Conservation (phyloP, 208 protist genomes). For the Leishmania gerbilli region DNA sequence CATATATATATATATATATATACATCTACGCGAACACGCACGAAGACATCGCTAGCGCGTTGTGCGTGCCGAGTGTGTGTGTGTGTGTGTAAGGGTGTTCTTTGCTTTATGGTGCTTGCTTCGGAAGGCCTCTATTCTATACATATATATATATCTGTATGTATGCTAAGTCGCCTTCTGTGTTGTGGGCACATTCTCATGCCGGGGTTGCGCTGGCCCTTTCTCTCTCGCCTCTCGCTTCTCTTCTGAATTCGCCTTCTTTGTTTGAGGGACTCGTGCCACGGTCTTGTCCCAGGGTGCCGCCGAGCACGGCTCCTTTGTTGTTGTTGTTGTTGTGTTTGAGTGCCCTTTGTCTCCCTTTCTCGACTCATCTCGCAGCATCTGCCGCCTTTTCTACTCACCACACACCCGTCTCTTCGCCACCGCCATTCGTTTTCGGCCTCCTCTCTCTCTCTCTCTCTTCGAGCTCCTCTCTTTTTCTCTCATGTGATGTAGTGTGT, state of each 20-base stretch:
- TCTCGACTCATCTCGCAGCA: neutral
- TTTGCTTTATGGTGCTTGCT: neutral
- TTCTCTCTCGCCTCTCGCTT: slow-evolving; percentile 3
- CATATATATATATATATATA: neutral
- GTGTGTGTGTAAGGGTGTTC: neutral
- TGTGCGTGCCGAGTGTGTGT: too few relatives aligned
- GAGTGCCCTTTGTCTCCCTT: neutral
- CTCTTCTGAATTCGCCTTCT: neutral
- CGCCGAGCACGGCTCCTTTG: neutral
- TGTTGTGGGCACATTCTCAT: slow-evolving; percentile 1
- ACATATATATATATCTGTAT: too few relatives aligned
- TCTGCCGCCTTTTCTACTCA: neutral
- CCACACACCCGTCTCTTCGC: neutral
- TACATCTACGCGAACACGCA: neutral
- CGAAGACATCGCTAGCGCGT: too few relatives aligned
- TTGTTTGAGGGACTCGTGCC: neutral
- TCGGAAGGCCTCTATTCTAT: too few relatives aligned
- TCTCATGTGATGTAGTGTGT: neutral
- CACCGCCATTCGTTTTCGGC: neutral
- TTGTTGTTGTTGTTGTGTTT: neutral
- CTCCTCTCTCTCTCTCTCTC: neutral
- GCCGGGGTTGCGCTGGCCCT: neutral
- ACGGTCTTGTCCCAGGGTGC: too few relatives aligned
- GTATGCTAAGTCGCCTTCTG: neutral
- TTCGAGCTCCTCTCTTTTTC: neutral